phyloP scores from a whole-genome alignment of 805 yeast genomes.

The Wickerhamomyces chambardii region DNA sequence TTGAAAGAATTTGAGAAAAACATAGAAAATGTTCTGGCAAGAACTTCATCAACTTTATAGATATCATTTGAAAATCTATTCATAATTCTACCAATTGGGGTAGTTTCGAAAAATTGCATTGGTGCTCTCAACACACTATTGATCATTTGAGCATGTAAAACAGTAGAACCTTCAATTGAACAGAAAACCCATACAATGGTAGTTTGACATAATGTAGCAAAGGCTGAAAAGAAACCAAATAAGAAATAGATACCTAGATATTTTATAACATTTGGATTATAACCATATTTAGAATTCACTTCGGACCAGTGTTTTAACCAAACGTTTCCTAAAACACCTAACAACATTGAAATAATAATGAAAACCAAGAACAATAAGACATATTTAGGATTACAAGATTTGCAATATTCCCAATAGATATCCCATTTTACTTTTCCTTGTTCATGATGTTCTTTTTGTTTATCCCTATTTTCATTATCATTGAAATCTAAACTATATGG shows the following conservation, averaged over 20 bases:
- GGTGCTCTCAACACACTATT: constrained; percentile 74
- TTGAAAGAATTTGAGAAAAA: constrained; percentile 53
- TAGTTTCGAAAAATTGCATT: constrained; percentile 92
- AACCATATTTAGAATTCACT: constrained; percentile 58
- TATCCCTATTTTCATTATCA: constrained; percentile 17
- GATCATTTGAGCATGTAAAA: constrained; percentile 71
- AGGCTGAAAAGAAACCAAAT: constrained; percentile 63
- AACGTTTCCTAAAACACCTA: constrained; percentile 63
- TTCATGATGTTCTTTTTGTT: constrained; percentile 67
- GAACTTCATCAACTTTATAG: constrained; percentile 75
- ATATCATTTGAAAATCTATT: constrained; percentile 90
- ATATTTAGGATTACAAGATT: constrained; percentile 69
- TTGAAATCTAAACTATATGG: constrained; percentile 26
- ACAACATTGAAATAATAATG: constrained; percentile 47
- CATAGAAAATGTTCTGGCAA: constrained; percentile 63
- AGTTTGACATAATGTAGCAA: constrained; percentile 53
- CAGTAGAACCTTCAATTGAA: constrained; percentile 73
- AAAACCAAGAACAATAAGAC: constrained; percentile 50
- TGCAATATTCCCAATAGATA: constrained; percentile 76
- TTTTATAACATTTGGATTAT: constrained; percentile 61
- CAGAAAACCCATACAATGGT: constrained; percentile 71
- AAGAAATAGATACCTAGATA: constrained; percentile 71
- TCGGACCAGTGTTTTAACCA: constrained; percentile 99
- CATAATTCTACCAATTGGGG: constrained; percentile 88
- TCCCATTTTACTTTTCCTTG: constrained; percentile 91